Percentiles rank a stretch among this genome's conserved stretches.
Conservation (phyloP, 2,329 filamentous ascomycete species). For the Pseudogymnoascus sp. region DNA sequence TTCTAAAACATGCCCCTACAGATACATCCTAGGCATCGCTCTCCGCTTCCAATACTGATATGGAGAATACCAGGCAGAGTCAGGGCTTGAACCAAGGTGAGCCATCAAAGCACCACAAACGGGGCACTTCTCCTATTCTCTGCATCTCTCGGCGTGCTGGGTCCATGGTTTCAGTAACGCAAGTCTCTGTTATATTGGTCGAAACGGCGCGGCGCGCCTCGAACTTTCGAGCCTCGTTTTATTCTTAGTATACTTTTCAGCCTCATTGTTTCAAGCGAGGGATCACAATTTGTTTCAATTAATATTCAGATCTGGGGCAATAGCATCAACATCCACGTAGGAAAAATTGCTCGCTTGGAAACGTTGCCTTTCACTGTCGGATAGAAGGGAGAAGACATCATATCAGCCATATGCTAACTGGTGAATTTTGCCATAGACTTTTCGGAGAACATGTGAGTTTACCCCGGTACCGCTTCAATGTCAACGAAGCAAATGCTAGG, state of each 20-base stretch:
- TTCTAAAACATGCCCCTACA: conserved; percentile 5
- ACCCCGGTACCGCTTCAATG: not conserved
- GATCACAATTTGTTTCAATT: not conserved
- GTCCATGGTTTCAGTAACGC: not conserved
- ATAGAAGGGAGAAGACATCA: not conserved
- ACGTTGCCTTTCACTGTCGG: not conserved
- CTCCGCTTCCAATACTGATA: not conserved
- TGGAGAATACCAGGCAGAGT: conserved; percentile 42
- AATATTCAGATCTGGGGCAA: not conserved
- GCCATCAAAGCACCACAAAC: conserved; percentile 14
- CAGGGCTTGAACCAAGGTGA: conserved; percentile 82
- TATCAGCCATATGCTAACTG: not conserved
- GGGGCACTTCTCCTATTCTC: not conserved
- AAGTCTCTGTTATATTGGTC: not conserved
- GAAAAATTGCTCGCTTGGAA: not conserved
- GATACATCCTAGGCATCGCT: not conserved
- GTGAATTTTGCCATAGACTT: conserved; percentile 19
- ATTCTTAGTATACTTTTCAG: conserved; percentile 4
- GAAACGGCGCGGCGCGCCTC: not conserved
- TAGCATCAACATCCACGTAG: not conserved
- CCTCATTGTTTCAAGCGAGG: conserved; percentile 5
- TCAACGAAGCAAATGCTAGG: not conserved
- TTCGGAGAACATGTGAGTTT: conserved; percentile 28
- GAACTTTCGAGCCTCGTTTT: not conserved
- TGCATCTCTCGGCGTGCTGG: not conserved